These are phyloP conservation scores for Lyophyllum decastes DNA, from an alignment of 768 basidiomycete species.

Conservation along the genomic window DNA sequence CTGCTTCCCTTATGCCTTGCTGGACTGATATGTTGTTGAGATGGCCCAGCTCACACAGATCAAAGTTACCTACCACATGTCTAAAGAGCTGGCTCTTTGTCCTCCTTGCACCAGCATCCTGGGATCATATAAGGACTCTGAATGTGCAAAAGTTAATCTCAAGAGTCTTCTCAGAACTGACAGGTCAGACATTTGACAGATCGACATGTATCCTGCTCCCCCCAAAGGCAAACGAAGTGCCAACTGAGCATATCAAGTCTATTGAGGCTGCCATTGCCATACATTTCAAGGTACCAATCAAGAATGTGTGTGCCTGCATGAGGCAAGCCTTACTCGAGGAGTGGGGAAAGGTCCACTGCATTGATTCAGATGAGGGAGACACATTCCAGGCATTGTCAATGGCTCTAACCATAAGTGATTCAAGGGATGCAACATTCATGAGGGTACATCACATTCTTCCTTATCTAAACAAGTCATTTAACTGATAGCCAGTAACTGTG, in stretches of 20 bases:
- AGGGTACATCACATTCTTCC: constrained; percentile 21
- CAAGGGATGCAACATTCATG: constrained; percentile 34
- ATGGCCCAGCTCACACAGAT: constrained; percentile 20
- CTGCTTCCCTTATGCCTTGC: constrained; percentile 18
- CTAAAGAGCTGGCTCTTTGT: constrained; percentile 3
- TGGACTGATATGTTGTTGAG: constrained; percentile 13
- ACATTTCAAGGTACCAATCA: constrained; percentile 3
- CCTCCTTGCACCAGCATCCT: background rate
- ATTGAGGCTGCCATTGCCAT: background rate
- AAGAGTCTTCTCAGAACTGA: too few relatives aligned
- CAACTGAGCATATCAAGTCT: too few relatives aligned
- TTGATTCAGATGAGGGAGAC: constrained; percentile 32
- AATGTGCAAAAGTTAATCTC: too few relatives aligned
- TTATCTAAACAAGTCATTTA: too few relatives aligned
- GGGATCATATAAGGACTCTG: too few relatives aligned
- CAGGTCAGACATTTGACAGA: too few relatives aligned
- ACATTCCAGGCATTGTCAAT: constrained; percentile 21
- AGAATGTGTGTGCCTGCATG: background rate
- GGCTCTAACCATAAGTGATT: constrained; percentile 18
- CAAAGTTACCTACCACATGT: constrained; percentile 13
- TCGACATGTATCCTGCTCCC: constrained; percentile 27
- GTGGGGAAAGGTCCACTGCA: constrained; percentile 30
- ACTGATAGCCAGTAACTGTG: constrained; percentile 9
- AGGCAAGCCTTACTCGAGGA: constrained; percentile 14
- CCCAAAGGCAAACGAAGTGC: constrained; percentile 13